Evolutionary conservation across 31 red algal species (phyloP).

Genomic region (Bonnemaisonia californica): DNA sequence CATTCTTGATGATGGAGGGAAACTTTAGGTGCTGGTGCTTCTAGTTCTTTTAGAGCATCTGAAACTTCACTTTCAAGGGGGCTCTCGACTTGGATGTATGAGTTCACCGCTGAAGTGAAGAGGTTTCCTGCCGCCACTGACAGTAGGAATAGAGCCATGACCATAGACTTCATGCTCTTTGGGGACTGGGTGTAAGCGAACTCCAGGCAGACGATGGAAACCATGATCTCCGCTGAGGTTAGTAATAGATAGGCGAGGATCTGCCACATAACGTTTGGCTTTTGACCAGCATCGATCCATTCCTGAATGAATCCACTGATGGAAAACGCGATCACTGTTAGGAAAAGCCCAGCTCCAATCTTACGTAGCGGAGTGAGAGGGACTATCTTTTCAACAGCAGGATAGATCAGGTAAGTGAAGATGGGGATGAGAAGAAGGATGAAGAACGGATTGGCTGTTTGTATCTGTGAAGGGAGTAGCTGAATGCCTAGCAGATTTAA

Average conservation of each 20-base stretch:
- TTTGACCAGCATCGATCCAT: background rate
- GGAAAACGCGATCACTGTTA: background rate
- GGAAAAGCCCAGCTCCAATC: background rate
- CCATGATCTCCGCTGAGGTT: background rate
- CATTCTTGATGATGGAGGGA: no score
- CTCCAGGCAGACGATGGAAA: constrained; percentile 6
- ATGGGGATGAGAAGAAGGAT: background rate
- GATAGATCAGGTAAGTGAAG: background rate
- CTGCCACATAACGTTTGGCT: background rate
- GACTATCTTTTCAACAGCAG: background rate
- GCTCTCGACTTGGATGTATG: no score
- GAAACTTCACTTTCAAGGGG: no score
- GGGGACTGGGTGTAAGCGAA: constrained; percentile 1
- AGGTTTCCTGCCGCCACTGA: background rate
- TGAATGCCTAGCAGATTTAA: background rate
- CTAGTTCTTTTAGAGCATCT: no score
- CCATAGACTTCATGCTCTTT: background rate
- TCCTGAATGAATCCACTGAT: background rate
- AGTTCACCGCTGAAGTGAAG: no score
- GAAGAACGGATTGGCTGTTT: background rate
- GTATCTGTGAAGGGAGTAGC: background rate
- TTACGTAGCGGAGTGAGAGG: background rate
- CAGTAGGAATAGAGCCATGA: constrained; percentile 4
- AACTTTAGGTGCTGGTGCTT: no score
- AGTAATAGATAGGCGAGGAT: background rate